These are phyloP conservation scores for Diplodia corticola DNA, from an alignment of 2,329 filamentous ascomycete species.

Conservation along the genomic window DNA sequence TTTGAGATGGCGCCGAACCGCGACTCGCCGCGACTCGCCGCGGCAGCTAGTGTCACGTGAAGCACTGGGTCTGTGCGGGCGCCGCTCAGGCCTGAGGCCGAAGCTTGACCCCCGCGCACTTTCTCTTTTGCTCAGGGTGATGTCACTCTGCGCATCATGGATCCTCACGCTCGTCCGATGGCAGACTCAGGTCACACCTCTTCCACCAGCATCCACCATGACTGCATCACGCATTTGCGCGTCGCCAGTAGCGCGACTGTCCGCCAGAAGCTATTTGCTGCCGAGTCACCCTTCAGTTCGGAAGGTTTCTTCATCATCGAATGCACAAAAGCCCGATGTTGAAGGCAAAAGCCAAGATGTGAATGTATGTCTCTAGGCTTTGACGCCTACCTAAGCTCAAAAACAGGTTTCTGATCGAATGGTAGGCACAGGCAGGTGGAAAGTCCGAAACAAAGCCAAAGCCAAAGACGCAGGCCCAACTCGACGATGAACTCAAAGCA, in stretches of 20 bases:
- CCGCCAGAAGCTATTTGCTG: background rate
- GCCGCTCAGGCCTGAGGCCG: background rate
- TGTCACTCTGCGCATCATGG: background rate
- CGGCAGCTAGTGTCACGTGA: constrained; percentile 18
- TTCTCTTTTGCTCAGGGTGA: background rate
- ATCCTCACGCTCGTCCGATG: background rate
- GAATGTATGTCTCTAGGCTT: background rate
- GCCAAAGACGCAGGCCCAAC: constrained; percentile 49
- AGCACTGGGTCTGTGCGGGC: background rate
- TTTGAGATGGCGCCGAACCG: background rate
- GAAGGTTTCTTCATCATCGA: background rate
- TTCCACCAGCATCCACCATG: background rate
- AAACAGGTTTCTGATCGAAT: background rate
- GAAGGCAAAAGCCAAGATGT: background rate
- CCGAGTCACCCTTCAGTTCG: background rate
- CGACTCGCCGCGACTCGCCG: constrained; percentile 13
- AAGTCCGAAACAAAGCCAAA: background rate
- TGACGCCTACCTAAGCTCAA: too few species aligned
- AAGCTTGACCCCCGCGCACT: background rate
- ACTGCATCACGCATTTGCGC: background rate
- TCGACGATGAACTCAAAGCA: constrained; percentile 65
- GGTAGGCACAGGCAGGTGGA: background rate
- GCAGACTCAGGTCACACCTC: background rate
- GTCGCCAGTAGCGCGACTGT: background rate
- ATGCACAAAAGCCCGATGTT: background rate